Evolutionary conservation across 208 protist species (phyloP), one percentile per base, ranked within the genome.

Genomic region (Angomonas ambiguus): DNA sequence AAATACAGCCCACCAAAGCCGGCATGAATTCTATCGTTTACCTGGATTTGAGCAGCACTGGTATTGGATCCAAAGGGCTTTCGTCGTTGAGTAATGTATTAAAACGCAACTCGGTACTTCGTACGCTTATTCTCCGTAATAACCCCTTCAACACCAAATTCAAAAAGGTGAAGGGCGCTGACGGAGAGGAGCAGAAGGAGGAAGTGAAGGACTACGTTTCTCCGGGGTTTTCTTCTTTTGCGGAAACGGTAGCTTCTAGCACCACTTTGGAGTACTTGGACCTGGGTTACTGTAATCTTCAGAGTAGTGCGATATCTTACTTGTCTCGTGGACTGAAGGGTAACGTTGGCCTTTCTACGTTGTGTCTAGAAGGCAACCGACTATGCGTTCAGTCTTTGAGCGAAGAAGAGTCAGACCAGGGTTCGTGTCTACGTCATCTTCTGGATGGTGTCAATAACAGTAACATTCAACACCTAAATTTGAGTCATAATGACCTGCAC

Each of bases 351-450:
- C 49, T 95, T 24, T 59, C 30, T 22, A 78, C 68, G 1, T 73
- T 95, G 10, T 68, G 69, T 8, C 63, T 95, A 0, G 84, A 91
- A 45, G 84, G 89, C n/a, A 95, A 93, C 51, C 65, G 75, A 16
- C 65, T 93, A 22, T 67, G 51, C 63, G 76, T 57, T 22, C 35
- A 42, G 18, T 51, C 56, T 18, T 18, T 6, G 5, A 3, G 13
- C 24, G 80, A 62, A 1, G 30, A 74, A 0, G 62, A 58, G 32
- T 66, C 55, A 65, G 74, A 57, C 22, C 27, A 51, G 6, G 60
- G 62, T 30, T 91, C 84, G 16, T 87, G 80, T 51, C 67, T 87
- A 20, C 68, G 74, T 24, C 74, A 77, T 20, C 53, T 76, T 62
- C 28, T 73, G 24, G 69, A 51, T 8, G 65, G 72, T 1, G 53